Evolutionary conservation across 257 asterid species (phyloP).

Genomic region (Paraleonurus japonicus): DNA sequence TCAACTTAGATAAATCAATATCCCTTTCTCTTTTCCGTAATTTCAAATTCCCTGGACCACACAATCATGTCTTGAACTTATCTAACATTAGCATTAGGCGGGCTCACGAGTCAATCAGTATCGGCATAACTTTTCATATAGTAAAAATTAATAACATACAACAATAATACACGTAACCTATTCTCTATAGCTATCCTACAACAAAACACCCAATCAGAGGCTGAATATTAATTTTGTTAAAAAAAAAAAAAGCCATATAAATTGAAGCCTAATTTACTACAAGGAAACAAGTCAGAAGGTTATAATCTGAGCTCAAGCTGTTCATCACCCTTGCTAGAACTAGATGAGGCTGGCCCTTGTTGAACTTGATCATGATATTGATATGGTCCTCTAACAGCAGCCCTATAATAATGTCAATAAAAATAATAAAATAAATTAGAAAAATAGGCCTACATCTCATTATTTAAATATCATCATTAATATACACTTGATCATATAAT

Average conservation of each 20-base stretch:
- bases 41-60: background rate
- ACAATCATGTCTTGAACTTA: background rate
- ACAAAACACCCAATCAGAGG: background rate
- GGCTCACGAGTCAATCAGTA: background rate
- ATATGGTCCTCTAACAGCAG: conserved; percentile 59
- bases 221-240: background rate
- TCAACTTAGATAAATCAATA: no score
- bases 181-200: background rate
- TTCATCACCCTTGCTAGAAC: conserved; percentile 47
- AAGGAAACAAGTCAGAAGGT: background rate
- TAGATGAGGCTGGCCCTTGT: conserved; percentile 22
- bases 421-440: background rate
- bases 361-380: conserved; percentile 48
- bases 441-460: background rate
- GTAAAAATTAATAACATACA: background rate
- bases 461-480: background rate
- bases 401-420: conserved; percentile 30
- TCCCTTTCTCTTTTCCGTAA: background rate
- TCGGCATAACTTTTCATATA: background rate
- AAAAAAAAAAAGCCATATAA: background rate
- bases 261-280: background rate
- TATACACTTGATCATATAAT: no score
- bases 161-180: background rate
- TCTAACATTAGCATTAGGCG: background rate
- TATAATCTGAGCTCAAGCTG: conserved; percentile 65